Base-by-base conservation (phyloP, 116 monocot genomes). In the Papilionanthe hybrid region DNA sequence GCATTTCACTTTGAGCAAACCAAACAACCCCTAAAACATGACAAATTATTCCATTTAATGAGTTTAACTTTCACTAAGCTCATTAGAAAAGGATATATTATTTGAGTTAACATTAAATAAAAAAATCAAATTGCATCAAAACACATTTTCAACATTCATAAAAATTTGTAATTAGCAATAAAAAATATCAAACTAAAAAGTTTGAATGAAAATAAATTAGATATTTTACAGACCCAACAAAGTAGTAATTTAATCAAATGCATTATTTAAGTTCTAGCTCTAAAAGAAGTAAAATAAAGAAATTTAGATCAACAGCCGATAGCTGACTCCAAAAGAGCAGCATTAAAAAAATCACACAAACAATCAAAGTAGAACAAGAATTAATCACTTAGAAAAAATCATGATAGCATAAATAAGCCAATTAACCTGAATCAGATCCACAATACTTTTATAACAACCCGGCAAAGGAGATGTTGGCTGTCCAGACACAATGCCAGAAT, bases 381-480 rank as follows among this genome's bases (percentile, higher is more conserved):
- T 32, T 32, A 32, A 69, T 25, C 63, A 63, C 9, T 25, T 7
- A 12, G 37, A 32, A 4, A 11, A 2, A 69, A 37, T 37, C 15
- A 44, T 75, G 49, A 75, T 12, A 28, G n/a, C 75, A 48, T 9
- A 47, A 75, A 50, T 13, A 75, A 49, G 44, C 4, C 2, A 20
- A n/a, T 80, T 81, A 92, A 92, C 94, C 89, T 90, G 84, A 63
- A 85, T 87, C 63, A 91, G 78, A 87, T 92, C 89, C 42, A 87
- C 80, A 43, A 89, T 67, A 77, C 78, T 92, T 79, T 86, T 91
- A 84, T 87, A 84, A 67, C 72, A 86, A 55, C 84, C 89, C 82
- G 80, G 79, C 47, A 76, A 47, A 56, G 85, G 57, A 84, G 88
- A 82, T 42, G 53, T 60, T 72, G 75, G 75, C 43, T 84, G 81